Base-by-base conservation (phyloP, 2,329 filamentous ascomycete genomes). In the Thielaviopsis ethacetica region DNA sequence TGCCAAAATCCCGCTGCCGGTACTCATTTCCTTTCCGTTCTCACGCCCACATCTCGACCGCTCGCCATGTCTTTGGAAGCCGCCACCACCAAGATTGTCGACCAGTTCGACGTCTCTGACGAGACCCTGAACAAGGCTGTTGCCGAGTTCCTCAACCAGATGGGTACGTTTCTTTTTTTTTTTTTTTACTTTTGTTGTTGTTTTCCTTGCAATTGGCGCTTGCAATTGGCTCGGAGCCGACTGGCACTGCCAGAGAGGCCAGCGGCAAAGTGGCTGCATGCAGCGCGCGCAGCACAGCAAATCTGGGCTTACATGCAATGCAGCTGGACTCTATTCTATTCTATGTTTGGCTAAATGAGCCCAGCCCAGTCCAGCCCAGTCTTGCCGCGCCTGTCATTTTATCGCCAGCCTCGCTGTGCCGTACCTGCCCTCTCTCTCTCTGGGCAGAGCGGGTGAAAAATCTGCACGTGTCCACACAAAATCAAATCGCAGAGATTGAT, bases 71-170 rank as follows among this genome's bases (percentile, higher is more conserved):
- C 77, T 61, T 75, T 85, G 63, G 73, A 73, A 62, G 79, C 83
- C 63, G 86, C 91, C 72, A 88, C 90, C 61, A 83, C 84, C 77
- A 82, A 81, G 68, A 82, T 96, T 67, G 86, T 88, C 66, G 81
- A 81, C 65, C 82, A 93, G 71, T 97, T 97, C 73, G 88, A 95
- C 58, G 91, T 91, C 72, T 77, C 82, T 62, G 79, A 89, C 66
- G 81, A 84, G 57, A 80, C 90, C 71, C 79, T 96, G 67, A 88
- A 89, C 70, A 81, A 78, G 66, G 87, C 83, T 64, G 90, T 95
- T 62, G 76, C 82, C 63, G 90, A 95, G 70, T 98, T 95, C 68
- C 80, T 96, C 64, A 76, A 77, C 62, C 84, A 97, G 74, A 91
- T 96, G 84, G 76, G 86, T 78, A 71, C 59, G 72, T 70, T 53